Evolutionary conservation across 768 basidiomycete genomes (phyloP), one percentile per base, ranked within the genome.

Genomic region (Macrolepiota fuliginosa): DNA sequence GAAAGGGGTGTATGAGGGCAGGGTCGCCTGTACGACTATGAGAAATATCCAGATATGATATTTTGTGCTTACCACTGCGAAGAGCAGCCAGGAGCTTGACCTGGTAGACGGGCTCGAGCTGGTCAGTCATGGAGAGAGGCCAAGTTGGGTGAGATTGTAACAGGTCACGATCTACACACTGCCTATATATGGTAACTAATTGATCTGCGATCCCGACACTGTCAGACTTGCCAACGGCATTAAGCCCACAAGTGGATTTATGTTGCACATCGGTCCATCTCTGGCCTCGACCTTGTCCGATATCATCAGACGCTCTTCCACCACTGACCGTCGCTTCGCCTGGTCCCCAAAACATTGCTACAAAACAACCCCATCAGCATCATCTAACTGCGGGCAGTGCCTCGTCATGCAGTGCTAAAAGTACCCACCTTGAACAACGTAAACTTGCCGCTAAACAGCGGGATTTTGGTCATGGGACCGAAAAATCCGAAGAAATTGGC

Each of bases 1-100:
- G 79, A 67, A 92, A 90, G 0, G 91, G 89, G 65, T 91, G 90
- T n/a, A 94, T 90, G 12, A 83, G 77, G 5, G 89, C 82, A 0
- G 90, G 88, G 65, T 94, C 90, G 32, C 91, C 91, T 91, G 58
- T 35, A 27, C 3, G 22, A 32, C 29, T 22, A 3, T 49, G 51
- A 42, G 45, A 47, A 15, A 37, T 25, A 22, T 32, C 3, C 7
- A 32, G 12, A 29, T 2, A 65, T 13, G 12, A 6, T 46, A 54
- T 19, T 54, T 35, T 39, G 40, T 4, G 67, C 81, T 56, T 58
- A 84, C 87, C 88, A 66, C 77, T 85, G 12, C 87, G 80, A 27
- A 89, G 77, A 12, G 88, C 88, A 2, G 84, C 78, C 11, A 89
- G 73, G 6, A 89, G 72, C 68, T 85, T 88, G 56, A 89, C 86